Base-by-base conservation (phyloP, 768 basidiomycete species). In the Glaciozyma martinii region DNA sequence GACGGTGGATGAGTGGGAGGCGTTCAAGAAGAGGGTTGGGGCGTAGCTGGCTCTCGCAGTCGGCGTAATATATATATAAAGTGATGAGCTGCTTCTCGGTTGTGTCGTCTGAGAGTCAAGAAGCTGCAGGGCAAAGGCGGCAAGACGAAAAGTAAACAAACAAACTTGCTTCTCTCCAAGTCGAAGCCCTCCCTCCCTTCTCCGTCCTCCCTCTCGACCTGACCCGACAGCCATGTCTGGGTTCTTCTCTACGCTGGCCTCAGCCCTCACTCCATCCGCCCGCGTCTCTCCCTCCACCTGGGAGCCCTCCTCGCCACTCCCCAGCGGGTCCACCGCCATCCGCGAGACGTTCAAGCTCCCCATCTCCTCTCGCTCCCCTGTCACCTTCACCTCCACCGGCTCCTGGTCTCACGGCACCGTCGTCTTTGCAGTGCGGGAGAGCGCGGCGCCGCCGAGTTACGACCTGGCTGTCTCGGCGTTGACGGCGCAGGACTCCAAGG, bases 1-100 rank as follows among this genome's bases (percentile, higher is more conserved):
- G 53, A 52, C 61, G 12, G 40, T 27, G 42, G 40, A 29, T 32
- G 71, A 72, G 58, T 72, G 71, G 71, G 33, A 50, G 1, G 30
- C 21, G 59, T 72, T 72, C 54, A 63, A 61, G 40, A 30, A 53
- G 40, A 44, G 25, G 6, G 5, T 67, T 5, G 8, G 58, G 53
- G 47, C 27, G 25, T 66, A 65, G 56, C 12, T 43, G 0, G 9
- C 1, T 13, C 15, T 6, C 2, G 37, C 5, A 9, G 1, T 1
- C 23, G 49, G 13, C 19, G 4, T n/a, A 2, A 9, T 7, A 44
- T 19, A 12, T 1, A 5, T 43, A 56, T 60, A 37, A 16, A 53
- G 27, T 9, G 5, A 30, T 46, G 12, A 10, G 21, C 12, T 29
- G 25, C 16, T 43, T 33, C 9, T 19, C 15, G 7, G 3, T n/a